Evolutionary conservation across 495 filamentous ascomycete species (phyloP), one percentile per base, ranked within the genome.

Genomic region (Xylaria telfairii): DNA sequence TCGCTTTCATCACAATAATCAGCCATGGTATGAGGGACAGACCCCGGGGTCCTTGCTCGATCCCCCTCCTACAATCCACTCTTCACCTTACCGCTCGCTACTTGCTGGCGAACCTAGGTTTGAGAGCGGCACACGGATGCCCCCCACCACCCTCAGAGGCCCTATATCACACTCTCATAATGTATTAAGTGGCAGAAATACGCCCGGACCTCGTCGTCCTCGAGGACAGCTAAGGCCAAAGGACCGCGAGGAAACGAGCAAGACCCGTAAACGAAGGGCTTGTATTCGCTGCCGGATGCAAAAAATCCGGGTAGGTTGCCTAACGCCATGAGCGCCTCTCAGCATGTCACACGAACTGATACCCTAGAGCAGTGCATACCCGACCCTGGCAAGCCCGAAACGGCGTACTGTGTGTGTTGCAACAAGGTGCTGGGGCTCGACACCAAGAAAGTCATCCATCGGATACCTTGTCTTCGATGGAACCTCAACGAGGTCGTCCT

Each of bases 211-310:
- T 24, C 68, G 67, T 42, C 76, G 65, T n/a, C 61, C 63, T 26
- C 67, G 70, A 44, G 71, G 74, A 24, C 68, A 68, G 28, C 30
- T 73, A 26, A 44, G 57, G 7, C 60, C 44, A 6, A 71, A 66
- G 24, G 59, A 72, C 17, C 78, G 80, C 24, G 74, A 66, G 41
- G 72, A 78, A 44, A 80, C 79, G 28, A 77, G 73, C 47, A 79
- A 76, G 28, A 83, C 81, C 3, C 76, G 81, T 44, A 78, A 71
- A 53, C 60, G 79, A 34, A 80, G 79, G 28, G 83, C 83, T 2
- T 86, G 83, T 67, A 72, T 83, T 65, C 80, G 83, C 54, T 86
- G 83, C 63, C 81, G 80, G 39, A 79, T 77, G 69, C 82, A 85
- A 67, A 78, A 80, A 30, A 75, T 83, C 62, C 79, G 74, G 60